Base-by-base conservation (phyloP, 148 eudicot genomes). In the Simmondsia chinensis region DNA sequence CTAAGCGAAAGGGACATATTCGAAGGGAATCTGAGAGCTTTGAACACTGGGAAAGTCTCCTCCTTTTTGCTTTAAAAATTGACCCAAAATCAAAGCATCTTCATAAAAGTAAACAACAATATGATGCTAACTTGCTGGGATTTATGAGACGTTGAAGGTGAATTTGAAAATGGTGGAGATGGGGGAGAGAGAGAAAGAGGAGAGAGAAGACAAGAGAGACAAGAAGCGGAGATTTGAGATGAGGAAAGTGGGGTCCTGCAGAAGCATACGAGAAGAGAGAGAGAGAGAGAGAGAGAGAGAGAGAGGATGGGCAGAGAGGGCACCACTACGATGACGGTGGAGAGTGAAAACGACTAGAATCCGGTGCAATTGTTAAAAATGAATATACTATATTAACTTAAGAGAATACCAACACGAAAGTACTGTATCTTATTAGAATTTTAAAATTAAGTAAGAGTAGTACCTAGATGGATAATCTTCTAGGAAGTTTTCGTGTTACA, bases 1-100 rank as follows among this genome's bases (percentile, higher is more conserved):
- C 54, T 58, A 5, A 46, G 50, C 58, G 70, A 69, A 69, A 59
- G 41, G 22, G 75, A 63, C 62, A 59, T 43, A 20, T 57, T 41
- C 50, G 8, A 27, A 31, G 48, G 49, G 50, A 68, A 68, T 62
- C 64, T 41, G 34, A 57, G 37, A 53, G 49, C 37, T 40, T 47
- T 42, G 45, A 46, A 15, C 15, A 35, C n/a, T 52, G 17, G 30
- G 39, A 43, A 44, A 29, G 34, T 34, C 44, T 50, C 19, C 16
- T 43, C 9, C 56, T 53, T 58, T 58, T 39, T 22, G 18, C 40
- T 8, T 13, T 36, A 6, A 26, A n/a, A 39, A 15, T 6, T 26
- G 9, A 6, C 7, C 5, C 14, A 28, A 28, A 28, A 5, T 5
- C 31, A 28, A 28, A 28, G 31, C 6, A 9, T 28, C 6, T 5